phyloP scores from a whole-genome alignment of 768 basidiomycete genomes.

The Cubamyces lactineus region DNA sequence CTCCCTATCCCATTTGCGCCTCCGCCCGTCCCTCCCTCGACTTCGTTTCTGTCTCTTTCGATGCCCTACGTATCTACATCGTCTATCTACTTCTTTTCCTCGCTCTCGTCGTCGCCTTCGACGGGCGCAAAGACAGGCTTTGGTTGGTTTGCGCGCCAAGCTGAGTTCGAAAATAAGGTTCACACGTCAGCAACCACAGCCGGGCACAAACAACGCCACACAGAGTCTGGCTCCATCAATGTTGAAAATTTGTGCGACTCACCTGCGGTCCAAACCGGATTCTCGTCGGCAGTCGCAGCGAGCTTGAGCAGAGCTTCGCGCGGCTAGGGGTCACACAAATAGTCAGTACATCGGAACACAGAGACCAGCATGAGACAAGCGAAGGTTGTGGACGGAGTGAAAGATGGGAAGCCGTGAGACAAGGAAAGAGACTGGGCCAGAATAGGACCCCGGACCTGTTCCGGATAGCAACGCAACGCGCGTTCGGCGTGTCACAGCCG shows the following conservation, averaged over 20 bases:
- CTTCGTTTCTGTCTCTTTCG: slow-evolving; percentile 10
- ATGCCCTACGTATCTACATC: slow-evolving; percentile 21
- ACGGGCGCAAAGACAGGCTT: slow-evolving; percentile 78
- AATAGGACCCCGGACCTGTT: slow-evolving; percentile 22
- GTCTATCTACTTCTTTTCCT: slow-evolving; percentile 46
- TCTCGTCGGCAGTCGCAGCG: slow-evolving; percentile 72
- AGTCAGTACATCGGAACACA: slow-evolving; percentile 10
- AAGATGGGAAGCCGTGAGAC: slow-evolving; percentile 20
- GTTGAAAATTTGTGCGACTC: slow-evolving; percentile 40
- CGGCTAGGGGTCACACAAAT: slow-evolving; percentile 56
- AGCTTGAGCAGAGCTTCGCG: slow-evolving; percentile 96
- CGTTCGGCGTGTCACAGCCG: slow-evolving; percentile 27
- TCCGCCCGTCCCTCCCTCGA: slow-evolving; percentile 29
- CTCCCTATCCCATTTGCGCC: slow-evolving; percentile 30
- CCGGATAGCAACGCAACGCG: slow-evolving; percentile 33
- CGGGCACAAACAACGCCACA: slow-evolving; percentile 45
- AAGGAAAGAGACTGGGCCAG: slow-evolving; percentile 20
- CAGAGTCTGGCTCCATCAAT: slow-evolving; percentile 39
- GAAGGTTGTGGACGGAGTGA: slow-evolving; percentile 19
- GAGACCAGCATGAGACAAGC: slow-evolving; percentile 2
- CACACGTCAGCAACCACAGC: slow-evolving; percentile 40
- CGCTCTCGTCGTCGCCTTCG: slow-evolving; percentile 58
- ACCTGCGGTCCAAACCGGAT: slow-evolving; percentile 89
- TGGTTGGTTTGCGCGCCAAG: slow-evolving; percentile 86
- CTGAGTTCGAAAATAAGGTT: slow-evolving; percentile 47